Conservation (phyloP, 345 rosid species). For the Brassica cretica region DNA sequence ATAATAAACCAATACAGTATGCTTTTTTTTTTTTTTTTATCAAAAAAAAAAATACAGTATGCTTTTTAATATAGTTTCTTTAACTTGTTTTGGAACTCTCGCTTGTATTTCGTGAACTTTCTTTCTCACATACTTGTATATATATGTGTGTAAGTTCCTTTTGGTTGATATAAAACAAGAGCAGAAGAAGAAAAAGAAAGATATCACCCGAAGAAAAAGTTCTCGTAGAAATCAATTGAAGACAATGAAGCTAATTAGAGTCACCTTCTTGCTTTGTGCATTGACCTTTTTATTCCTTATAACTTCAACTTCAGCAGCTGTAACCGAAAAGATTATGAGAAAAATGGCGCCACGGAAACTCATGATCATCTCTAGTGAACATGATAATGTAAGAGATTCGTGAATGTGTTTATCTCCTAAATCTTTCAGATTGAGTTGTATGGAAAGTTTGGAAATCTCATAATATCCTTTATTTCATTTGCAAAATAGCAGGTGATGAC, state of each 20-base stretch:
- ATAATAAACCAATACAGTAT: background rate
- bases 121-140: constrained; percentile 5
- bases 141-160: background rate
- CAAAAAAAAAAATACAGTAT: background rate
- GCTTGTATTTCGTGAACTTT: constrained; percentile 58
- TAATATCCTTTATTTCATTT: background rate
- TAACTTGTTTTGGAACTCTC: constrained; percentile 53
- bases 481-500: constrained; percentile 24
- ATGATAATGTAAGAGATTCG: constrained; percentile 27
- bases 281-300: constrained; percentile 17
- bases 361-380: constrained; percentile 31
- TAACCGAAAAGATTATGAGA: background rate
- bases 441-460: background rate
- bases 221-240: constrained; percentile 4
- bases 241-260: constrained; percentile 30
- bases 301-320: constrained; percentile 25
- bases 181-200: constrained; percentile 24
- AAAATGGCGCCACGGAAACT: constrained; percentile 30
- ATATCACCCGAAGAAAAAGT: constrained; percentile 2
- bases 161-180: constrained; percentile 33
- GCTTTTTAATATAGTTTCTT: constrained; percentile 10
- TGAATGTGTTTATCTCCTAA: background rate
- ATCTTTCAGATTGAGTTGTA: background rate
- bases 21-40: too few species aligned
- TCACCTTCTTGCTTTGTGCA: constrained; percentile 29